Base-by-base conservation (phyloP, 345 rosid genomes). In the Salix arbutifolia region DNA sequence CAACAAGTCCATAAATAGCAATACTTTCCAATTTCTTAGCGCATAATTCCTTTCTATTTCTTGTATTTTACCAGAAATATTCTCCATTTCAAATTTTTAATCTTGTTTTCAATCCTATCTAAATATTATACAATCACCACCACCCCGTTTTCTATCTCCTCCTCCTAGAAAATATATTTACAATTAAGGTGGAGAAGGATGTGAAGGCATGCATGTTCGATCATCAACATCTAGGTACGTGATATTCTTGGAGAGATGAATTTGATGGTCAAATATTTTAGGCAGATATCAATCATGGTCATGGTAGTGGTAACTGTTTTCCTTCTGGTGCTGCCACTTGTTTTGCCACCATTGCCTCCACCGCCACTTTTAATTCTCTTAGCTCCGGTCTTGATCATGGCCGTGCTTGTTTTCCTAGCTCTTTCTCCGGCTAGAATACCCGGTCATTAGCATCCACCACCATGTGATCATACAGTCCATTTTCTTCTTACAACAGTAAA, bases 291-390 rank as follows among this genome's bases (percentile, higher is more conserved):
- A 53, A 73, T 76, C 35, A 12, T 80, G 60, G 65, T 67, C 40
- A 67, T 77, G 79, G 37, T 19, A 60, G 72, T 66, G 30, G 21
- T 80, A 16, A 58, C 84, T 5, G 67, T 65, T 52, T 48, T 52
- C 5, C 76, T 83, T 30, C 65, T 83, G 31, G 69, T 77, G 53
- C 65, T 83, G 77, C 86, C 86, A 35, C 77, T 67, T 5, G 28
- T 74, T 18, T 42, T 83, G 65, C 84, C 83, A 4, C 71, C 81
- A 4, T 14, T 83, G 74, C 83, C 83, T 0, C 83, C 81, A 10
- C 82, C 84, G 2, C 86, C 76, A 4, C 26, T 58, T 33, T 23
- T 75, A 66, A 40, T 84, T 40, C 82, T 74, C 31, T 75, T 77
- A 0, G 67, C 80, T 62, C 86, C 86, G 2, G 64, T 80, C 23